Conservation (phyloP, 2,329 filamentous ascomycete genomes). For the Epichloe amarillans region DNA sequence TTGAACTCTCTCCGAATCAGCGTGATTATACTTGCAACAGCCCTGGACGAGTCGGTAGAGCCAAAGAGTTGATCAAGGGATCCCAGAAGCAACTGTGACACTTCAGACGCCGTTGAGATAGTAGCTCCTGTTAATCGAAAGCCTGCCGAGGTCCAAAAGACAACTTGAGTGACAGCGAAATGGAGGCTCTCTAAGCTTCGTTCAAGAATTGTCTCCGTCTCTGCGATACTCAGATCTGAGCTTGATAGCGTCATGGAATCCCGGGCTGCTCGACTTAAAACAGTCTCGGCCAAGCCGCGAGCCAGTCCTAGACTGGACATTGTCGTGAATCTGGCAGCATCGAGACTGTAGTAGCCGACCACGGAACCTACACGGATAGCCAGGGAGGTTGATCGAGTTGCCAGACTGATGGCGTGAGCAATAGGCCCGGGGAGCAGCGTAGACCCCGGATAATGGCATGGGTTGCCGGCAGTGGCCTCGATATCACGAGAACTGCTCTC, state of each 20-base stretch:
- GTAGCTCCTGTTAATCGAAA: conserved; percentile 45
- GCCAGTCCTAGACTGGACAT: conserved; percentile 44
- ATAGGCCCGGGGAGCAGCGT: conserved; percentile 45
- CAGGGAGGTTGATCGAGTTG: conserved; percentile 46
- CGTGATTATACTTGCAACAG: conserved; percentile 53
- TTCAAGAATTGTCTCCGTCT: conserved; percentile 44
- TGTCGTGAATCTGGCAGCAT: conserved; percentile 41
- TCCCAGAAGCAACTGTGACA: conserved; percentile 43
- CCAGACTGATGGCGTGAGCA: conserved; percentile 46
- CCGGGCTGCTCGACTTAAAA: conserved; percentile 37
- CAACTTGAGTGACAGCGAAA: conserved; percentile 41
- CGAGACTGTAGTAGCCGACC: conserved; percentile 37
- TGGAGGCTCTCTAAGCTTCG: conserved; percentile 43
- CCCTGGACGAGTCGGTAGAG: conserved; percentile 54
- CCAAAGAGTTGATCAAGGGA: conserved; percentile 52
- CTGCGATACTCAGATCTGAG: conserved; percentile 33
- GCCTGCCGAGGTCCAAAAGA: conserved; percentile 48
- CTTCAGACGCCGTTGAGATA: conserved; percentile 38
- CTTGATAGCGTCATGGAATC: conserved; percentile 32
- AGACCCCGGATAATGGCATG: conserved; percentile 14
- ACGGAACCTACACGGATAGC: conserved; percentile 39
- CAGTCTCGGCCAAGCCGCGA: conserved; percentile 39
- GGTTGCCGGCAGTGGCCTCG: conserved; percentile 8
- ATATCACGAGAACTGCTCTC: background rate
- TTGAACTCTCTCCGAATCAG: conserved; percentile 51